Conservation (phyloP, 2,329 filamentous ascomycete species). For the Cladosporium sp. region DNA sequence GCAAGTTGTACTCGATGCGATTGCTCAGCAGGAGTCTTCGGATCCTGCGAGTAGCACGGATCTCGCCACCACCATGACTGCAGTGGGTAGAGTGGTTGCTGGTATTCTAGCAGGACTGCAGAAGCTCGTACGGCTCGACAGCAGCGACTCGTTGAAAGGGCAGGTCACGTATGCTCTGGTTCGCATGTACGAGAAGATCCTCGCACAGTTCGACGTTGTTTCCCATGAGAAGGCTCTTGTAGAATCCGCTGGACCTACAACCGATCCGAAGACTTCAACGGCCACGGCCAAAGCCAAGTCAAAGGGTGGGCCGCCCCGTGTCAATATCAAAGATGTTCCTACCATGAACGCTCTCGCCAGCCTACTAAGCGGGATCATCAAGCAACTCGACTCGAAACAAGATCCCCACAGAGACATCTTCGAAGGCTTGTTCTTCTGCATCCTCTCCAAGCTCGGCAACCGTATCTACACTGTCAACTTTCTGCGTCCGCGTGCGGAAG, state of each 20-base stretch:
- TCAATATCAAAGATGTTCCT: slow-evolving; percentile 26
- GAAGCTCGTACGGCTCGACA: slow-evolving; percentile 24
- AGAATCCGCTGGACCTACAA: not conserved
- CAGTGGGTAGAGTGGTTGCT: slow-evolving; percentile 26
- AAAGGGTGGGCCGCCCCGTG: slow-evolving; percentile 21
- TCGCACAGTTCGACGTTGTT: slow-evolving; percentile 33
- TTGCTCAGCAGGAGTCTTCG: not conserved
- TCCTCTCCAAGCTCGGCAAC: slow-evolving; percentile 43
- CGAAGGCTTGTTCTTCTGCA: slow-evolving; percentile 45
- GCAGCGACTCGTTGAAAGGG: slow-evolving; percentile 23
- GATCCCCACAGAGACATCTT: slow-evolving; percentile 42
- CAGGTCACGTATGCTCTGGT: slow-evolving; percentile 34
- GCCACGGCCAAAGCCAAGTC: slow-evolving; percentile 22
- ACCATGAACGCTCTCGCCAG: slow-evolving; percentile 32
- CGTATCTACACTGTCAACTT: slow-evolving; percentile 43
- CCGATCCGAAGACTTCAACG: not conserved
- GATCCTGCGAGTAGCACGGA: slow-evolving; percentile 8
- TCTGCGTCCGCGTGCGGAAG: slow-evolving; percentile 28
- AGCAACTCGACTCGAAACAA: slow-evolving; percentile 39
- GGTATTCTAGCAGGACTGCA: slow-evolving; percentile 29
- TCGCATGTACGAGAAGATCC: slow-evolving; percentile 40
- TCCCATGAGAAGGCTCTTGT: slow-evolving; percentile 2
- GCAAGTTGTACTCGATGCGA: not conserved
- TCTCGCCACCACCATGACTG: slow-evolving; percentile 25
- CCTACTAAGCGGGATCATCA: slow-evolving; percentile 40